A percentile compares a stretch with the other conserved stretches of the same genome.
phyloP scores from a whole-genome alignment of 2,329 filamentous ascomycete species.

The Epichloe elymi region DNA sequence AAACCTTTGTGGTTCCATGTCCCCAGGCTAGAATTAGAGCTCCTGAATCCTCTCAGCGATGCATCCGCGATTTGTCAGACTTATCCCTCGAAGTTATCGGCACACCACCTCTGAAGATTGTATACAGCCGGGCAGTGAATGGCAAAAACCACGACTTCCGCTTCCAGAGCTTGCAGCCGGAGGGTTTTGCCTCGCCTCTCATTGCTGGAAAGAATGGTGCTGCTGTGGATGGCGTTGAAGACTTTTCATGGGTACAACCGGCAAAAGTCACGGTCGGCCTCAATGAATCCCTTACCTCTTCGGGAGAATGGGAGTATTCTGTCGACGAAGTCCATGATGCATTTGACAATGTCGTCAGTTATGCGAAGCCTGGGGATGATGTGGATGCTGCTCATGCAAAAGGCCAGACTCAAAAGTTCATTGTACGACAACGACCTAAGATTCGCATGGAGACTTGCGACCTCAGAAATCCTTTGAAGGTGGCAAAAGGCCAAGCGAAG shows the following conservation, averaged over 20 bases:
- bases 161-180: constrained; percentile 86
- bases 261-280: constrained; percentile 67
- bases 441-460: constrained; percentile 64
- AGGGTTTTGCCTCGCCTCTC: constrained; percentile 69
- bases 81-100: constrained; percentile 73
- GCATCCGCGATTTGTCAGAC: constrained; percentile 78
- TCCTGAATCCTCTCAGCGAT: constrained; percentile 52
- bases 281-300: constrained; percentile 73
- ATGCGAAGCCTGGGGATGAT: constrained; percentile 54
- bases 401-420: constrained; percentile 62
- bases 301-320: constrained; percentile 78
- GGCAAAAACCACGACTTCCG: constrained; percentile 71
- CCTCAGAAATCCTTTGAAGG: constrained; percentile 65
- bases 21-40: constrained; percentile 64
- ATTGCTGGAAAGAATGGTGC: constrained; percentile 48
- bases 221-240: constrained; percentile 47
- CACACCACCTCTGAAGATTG: constrained; percentile 81
- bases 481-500: constrained; percentile 58
- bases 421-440: constrained; percentile 75
- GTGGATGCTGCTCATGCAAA: constrained; percentile 47
- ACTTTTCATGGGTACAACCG: constrained; percentile 68
- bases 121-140: constrained; percentile 82
- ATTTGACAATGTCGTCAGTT: constrained; percentile 75
- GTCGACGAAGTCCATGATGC: constrained; percentile 88
- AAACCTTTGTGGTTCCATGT: constrained; percentile 76